Conservation (phyloP, 2,329 filamentous ascomycete genomes). For the Trichoderma sp. region DNA sequence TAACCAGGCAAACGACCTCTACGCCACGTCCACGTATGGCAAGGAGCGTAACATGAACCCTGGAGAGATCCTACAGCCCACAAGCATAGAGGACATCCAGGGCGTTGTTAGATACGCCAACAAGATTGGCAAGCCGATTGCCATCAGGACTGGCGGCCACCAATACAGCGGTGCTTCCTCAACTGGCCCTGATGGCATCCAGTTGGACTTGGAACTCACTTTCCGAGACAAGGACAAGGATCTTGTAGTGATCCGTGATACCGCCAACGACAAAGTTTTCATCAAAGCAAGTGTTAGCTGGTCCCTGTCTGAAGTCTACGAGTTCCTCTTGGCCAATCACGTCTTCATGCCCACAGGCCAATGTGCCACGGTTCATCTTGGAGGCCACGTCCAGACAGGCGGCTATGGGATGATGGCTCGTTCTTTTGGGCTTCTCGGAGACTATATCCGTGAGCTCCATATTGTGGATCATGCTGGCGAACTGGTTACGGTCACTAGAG, state of each 20-base stretch:
- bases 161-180: slow-evolving; percentile 17
- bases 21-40: slow-evolving; percentile 12
- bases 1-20: slow-evolving; percentile 5
- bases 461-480: slow-evolving; percentile 11
- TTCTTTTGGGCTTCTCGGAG: slow-evolving; percentile 11
- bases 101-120: slow-evolving; percentile 15
- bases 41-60: slow-evolving; percentile 17
- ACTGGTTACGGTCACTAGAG: slow-evolving; percentile 1
- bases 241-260: slow-evolving; percentile 7
- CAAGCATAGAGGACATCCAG: slow-evolving; percentile 7
- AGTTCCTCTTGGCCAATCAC: background rate
- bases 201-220: slow-evolving; percentile 7
- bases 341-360: slow-evolving; percentile 16
- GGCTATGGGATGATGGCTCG: slow-evolving; percentile 10
- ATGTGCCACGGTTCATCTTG: slow-evolving; percentile 4
- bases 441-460: slow-evolving; percentile 5
- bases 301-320: slow-evolving; percentile 1
- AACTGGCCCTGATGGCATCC: slow-evolving; percentile 6
- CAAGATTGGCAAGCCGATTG: slow-evolving; percentile 1
- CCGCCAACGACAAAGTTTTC: slow-evolving; percentile 2
- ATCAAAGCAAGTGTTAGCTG: slow-evolving; percentile 13
- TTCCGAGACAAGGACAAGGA: slow-evolving; percentile 2
- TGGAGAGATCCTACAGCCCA: slow-evolving; percentile 8
- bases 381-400: slow-evolving; percentile 9
- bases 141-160: slow-evolving; percentile 12